These are phyloP conservation scores for Aspergillus calidoustus DNA, from an alignment of 2,329 filamentous ascomycete species.

Conservation along the genomic window DNA sequence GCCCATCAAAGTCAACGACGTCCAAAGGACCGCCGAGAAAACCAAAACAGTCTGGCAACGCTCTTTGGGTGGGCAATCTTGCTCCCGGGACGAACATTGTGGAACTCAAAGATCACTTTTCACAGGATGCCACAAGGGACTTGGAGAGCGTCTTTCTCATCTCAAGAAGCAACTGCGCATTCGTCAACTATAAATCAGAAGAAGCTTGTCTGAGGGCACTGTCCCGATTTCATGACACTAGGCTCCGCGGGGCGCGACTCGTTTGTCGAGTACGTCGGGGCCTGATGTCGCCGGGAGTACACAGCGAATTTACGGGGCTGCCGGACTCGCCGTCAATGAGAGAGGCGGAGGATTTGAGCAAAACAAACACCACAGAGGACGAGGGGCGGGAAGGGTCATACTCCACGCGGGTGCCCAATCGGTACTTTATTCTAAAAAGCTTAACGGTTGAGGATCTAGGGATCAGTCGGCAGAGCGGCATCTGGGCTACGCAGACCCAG, in stretches of 20 bases:
- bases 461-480: conserved; percentile 80
- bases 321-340: conserved; percentile 57
- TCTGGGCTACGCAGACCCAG: conserved; percentile 94
- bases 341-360: conserved; percentile 26
- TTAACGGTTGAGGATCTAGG: conserved; percentile 89
- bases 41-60: conserved; percentile 75
- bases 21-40: conserved; percentile 69
- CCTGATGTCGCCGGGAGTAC: conserved; percentile 46
- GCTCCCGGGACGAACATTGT: conserved; percentile 81
- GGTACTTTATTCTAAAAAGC: conserved; percentile 92
- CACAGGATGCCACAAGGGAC: conserved; percentile 71
- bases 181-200: conserved; percentile 92
- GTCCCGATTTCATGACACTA: conserved; percentile 84
- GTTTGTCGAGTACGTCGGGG: conserved; percentile 78
- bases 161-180: conserved; percentile 95
- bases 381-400: conserved; percentile 10
- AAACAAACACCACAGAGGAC: conserved; percentile 17
- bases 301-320: conserved; percentile 32
- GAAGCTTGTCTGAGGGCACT: conserved; percentile 75
- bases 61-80: conserved; percentile 94
- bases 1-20: conserved; percentile 27
- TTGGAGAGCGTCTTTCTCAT: conserved; percentile 93
- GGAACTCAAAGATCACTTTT: conserved; percentile 89
- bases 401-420: conserved; percentile 61
- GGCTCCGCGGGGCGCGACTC: conserved; percentile 81